Base-by-base conservation (phyloP, 768 basidiomycete genomes). In the Dentipellis sp. region DNA sequence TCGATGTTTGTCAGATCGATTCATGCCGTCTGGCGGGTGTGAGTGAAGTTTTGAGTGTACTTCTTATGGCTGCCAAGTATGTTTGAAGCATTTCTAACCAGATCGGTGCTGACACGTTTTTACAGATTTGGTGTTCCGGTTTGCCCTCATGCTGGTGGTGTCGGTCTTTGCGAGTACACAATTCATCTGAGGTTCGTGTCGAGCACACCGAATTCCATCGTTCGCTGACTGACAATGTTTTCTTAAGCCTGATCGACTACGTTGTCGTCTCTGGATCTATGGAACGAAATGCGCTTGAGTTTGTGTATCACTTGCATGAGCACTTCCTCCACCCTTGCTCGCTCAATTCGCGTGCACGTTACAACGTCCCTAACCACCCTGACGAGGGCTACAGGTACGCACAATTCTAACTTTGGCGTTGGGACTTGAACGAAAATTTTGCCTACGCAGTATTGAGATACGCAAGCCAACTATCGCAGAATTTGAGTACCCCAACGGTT, bases 1-100 rank as follows among this genome's bases (percentile, higher is more conserved):
- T 98, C 66, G 94, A 98, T 64, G 94, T 97, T 23, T 86, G 83
- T 61, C 94, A 97, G 67, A 94, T 97, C 64, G 94, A 97, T 71
- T 90, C 91, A 19, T 97, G 94, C 72, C 82, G 94, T 50, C 75
- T 97, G 19, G 93, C 90, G 4, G 94, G 94, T 51, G 92, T 97
- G 34, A 94, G 86, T 65, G 94, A 95, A 74, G 88, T 95, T n/a
- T 73, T 97, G 40, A 84, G 83, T 46, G 90, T 95, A 17, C 71
- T 97, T 53, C 74, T 95, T 54, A 94, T 95, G 91, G 83, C 91
- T 9, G 86, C 90, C 59, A 93, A 94, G 85, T 85, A 64, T 65
- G 76, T 63, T 21, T 52, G 52, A 22, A 39, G 19, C n/a, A 21
- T 21, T 16, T 4, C 19, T 37, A 10, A 48, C 23, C 11, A 14